A percentile compares a stretch with the other conserved stretches of the same genome.
Conservation (phyloP, 306 rosid species). For the barrel medic (Medicago truncatula) region DNA sequence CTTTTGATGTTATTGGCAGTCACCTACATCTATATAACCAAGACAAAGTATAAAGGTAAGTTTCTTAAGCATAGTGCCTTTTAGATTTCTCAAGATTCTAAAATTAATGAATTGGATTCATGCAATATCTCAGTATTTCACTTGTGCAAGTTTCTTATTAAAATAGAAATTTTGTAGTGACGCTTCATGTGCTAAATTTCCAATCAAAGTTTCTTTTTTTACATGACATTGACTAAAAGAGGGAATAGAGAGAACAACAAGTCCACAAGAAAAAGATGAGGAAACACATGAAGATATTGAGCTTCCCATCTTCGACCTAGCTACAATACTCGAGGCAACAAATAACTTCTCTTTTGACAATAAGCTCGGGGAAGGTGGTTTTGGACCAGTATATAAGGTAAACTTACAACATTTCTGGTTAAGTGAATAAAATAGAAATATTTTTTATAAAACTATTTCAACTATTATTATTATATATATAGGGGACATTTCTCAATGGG, state of each 20-base stretch:
- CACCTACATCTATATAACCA: not conserved
- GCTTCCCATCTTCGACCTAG: not conserved
- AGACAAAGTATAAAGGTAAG: conserved; percentile 24
- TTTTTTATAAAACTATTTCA: too few relatives aligned
- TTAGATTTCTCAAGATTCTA: not conserved
- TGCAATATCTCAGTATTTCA: not conserved
- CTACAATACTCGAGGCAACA: not conserved
- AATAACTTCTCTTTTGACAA: not conserved
- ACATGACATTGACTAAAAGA: not conserved
- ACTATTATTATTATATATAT: too few relatives aligned
- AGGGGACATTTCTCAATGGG: not conserved
- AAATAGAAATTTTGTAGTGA: too few relatives aligned
- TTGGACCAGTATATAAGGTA: not conserved
- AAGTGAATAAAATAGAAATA: too few relatives aligned
- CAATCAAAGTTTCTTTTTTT: not conserved
- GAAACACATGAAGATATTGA: not conserved
- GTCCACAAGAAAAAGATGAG: not conserved
- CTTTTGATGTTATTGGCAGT: conserved; percentile 7
- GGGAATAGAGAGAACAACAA: not conserved
- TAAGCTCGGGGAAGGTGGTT: not conserved
- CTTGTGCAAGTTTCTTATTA: too few relatives aligned
- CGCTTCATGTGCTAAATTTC: not conserved
- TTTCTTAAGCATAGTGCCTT: not conserved
- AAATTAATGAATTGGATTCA: not conserved
- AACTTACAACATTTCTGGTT: not conserved